Conservation (phyloP, 345 rosid genomes). For the Camelina laxa region DNA sequence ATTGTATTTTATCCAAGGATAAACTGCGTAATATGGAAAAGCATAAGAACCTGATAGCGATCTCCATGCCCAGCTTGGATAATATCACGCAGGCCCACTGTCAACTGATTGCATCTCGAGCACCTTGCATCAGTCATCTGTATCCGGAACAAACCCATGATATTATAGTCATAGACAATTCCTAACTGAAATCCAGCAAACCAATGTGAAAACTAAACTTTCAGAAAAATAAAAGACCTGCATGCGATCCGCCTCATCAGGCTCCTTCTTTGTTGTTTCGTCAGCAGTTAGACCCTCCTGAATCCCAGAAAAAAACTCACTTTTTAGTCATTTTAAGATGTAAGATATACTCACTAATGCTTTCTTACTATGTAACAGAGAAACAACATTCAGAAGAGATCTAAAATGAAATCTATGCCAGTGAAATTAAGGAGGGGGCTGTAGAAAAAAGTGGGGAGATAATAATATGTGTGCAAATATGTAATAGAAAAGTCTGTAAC, state of each 20-base stretch:
- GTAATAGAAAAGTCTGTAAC: slow-evolving; percentile 42
- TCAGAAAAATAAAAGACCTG: slow-evolving; percentile 58
- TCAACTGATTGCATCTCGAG: slow-evolving; percentile 70
- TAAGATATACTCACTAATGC: slow-evolving; percentile 18
- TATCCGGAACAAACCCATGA: slow-evolving; percentile 21
- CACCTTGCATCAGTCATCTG: slow-evolving; percentile 89
- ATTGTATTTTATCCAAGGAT: not conserved
- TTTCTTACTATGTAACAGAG: slow-evolving; percentile 2
- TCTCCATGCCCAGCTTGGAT: slow-evolving; percentile 97
- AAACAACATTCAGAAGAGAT: not conserved
- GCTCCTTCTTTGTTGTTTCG: slow-evolving; percentile 80
- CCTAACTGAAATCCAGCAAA: slow-evolving; percentile 14
- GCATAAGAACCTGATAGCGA: slow-evolving; percentile 78
- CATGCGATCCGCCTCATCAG: slow-evolving; percentile 78
- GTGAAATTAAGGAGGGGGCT: not conserved
- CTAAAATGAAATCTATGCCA: not conserved
- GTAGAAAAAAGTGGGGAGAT: not conserved
- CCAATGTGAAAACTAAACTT: not conserved
- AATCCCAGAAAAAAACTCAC: slow-evolving; percentile 26
- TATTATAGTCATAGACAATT: slow-evolving; percentile 25
- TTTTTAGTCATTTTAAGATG: slow-evolving; percentile 20
- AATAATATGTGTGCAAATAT: slow-evolving; percentile 15
- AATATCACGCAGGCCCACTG: slow-evolving; percentile 86
- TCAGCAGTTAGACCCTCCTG: slow-evolving; percentile 95
- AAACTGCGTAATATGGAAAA: slow-evolving; percentile 17